Percentiles rank a stretch among this genome's conserved stretches.
These are phyloP conservation scores for Penicillium sp. DNA, from an alignment of 2,329 filamentous ascomycete genomes.

Conservation along the genomic window DNA sequence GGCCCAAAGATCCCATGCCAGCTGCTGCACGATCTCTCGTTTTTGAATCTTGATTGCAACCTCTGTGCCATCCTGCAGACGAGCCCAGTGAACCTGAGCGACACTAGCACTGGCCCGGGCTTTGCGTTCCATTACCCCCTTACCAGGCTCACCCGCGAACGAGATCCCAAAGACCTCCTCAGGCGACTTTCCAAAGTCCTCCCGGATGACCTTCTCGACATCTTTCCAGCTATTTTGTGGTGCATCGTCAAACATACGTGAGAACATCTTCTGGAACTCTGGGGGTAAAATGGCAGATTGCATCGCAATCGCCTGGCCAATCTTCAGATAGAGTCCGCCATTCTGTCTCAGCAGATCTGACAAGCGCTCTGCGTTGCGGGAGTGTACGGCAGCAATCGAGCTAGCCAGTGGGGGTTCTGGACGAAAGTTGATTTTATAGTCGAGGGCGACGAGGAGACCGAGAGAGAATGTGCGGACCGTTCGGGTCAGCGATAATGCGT, in stretches of 20 bases:
- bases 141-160: conserved; percentile 63
- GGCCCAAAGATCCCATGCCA: conserved; percentile 92
- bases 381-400: conserved; percentile 72
- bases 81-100: conserved; percentile 94
- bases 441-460: conserved; percentile 75
- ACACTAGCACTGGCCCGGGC: conserved; percentile 79
- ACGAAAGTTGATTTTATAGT: conserved; percentile 97
- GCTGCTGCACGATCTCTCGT: conserved; percentile 83
- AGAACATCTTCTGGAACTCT: conserved; percentile 95
- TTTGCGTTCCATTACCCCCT: conserved; percentile 66
- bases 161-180: conserved; percentile 92
- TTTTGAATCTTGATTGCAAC: conserved; percentile 97
- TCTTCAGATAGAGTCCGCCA: conserved; percentile 93
- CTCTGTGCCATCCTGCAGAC: conserved; percentile 78
- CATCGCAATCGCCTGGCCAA: conserved; percentile 97
- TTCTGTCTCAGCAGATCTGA: conserved; percentile 79
- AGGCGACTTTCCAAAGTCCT: conserved; percentile 79
- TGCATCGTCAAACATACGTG: conserved; percentile 95
- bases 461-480: conserved; percentile 76
- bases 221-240: conserved; percentile 87
- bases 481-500: conserved; percentile 73
- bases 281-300: conserved; percentile 90
- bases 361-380: conserved; percentile 75
- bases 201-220: conserved; percentile 75
- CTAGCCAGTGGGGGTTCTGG: conserved; percentile 70